Percentiles rank a stretch among this genome's conserved stretches.
phyloP scores from a whole-genome alignment of 495 filamentous ascomycete genomes.

The Hyaloscypha variabilis region DNA sequence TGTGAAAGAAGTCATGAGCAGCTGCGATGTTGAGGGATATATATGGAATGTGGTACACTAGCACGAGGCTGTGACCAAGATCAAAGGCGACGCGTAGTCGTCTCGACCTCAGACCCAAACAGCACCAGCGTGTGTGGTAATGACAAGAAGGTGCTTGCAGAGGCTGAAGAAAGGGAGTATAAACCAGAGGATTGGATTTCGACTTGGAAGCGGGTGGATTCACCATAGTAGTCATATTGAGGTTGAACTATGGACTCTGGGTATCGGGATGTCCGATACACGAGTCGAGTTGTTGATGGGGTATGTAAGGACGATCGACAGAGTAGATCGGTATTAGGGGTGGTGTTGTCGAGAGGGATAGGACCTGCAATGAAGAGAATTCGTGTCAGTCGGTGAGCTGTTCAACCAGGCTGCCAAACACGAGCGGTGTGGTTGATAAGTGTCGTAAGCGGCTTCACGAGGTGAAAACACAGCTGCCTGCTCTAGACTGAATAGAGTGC shows the following conservation, averaged over 20 bases:
- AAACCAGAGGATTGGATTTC: constrained; percentile 40
- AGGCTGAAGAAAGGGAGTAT: constrained; percentile 40
- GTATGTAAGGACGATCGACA: constrained; percentile 24
- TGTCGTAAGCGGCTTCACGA: constrained; percentile 26
- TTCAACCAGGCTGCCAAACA: constrained; percentile 28
- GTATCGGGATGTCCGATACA: constrained; percentile 34
- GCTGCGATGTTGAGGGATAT: constrained; percentile 8
- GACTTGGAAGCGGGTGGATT: constrained; percentile 37
- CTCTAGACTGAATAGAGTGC: constrained; percentile 6
- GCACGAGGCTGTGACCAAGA: constrained; percentile 27
- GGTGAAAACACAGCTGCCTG: constrained; percentile 12
- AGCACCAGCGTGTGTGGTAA: constrained; percentile 19
- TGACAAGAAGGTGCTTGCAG: constrained; percentile 31
- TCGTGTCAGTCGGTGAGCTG: constrained; percentile 25
- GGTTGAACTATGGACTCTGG: constrained; percentile 36
- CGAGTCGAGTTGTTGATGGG: constrained; percentile 26
- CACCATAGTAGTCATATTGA: constrained; percentile 57
- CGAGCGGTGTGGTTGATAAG: constrained; percentile 26
- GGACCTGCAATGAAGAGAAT: constrained; percentile 15
- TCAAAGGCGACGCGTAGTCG: constrained; percentile 19
- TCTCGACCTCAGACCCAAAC: constrained; percentile 13
- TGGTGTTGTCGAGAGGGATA: constrained; percentile 18
- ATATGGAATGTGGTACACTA: constrained; percentile 7
- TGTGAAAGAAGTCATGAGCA: constrained; percentile 3
- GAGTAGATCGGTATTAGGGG: constrained; percentile 20